Base-by-base conservation (phyloP, 1,139 yeast species). In the Meyerozyma sp. region DNA sequence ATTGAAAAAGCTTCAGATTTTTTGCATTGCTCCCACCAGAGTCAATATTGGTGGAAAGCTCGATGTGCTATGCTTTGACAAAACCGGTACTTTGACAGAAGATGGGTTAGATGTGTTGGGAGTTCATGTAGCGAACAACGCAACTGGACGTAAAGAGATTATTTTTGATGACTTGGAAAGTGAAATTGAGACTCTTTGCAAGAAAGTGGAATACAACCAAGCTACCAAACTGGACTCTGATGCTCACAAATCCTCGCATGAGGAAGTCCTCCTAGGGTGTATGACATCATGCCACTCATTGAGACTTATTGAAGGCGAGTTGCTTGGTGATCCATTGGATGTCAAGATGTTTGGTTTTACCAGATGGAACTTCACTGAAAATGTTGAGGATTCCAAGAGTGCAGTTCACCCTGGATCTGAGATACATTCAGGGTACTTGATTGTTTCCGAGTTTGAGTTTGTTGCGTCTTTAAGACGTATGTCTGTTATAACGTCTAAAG, bases 21-120 rank as follows among this genome's bases (percentile, higher is more conserved):
- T 82, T 56, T 94, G 98, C 62, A 93, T 90, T 46, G 81, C 97
- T 1, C 98, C 98, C 2, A 86, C 93, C 1, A 75, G 96, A 48
- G 95, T 94, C 38, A 94, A 94, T 59, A 83, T 93, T 27, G 97
- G 96, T 32, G 98, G 98, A 4, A 90, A 93, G 56, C 62, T 94
- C 25, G 98, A 93, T 58, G 80, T 88, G 3, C 72, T 90, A 58
- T 89, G 96, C 56, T 93, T 94, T 64, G 99, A 93, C 66, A 93
- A 93, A 60, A 93, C 99, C 0, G 99, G 99, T 1, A 93, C 99
- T 0, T 70, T 93, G 52, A 93, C 99, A 0, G 98, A 93, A 59
- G 98, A 93, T 61, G 98, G 98, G 0, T 70, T 93, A 40, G 98
- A 91, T 61, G 89, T 94, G 6, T 72, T 90, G 55, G 98, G 98